Conservation (phyloP, 345 rosid species). For the Syzygium jambos region DNA sequence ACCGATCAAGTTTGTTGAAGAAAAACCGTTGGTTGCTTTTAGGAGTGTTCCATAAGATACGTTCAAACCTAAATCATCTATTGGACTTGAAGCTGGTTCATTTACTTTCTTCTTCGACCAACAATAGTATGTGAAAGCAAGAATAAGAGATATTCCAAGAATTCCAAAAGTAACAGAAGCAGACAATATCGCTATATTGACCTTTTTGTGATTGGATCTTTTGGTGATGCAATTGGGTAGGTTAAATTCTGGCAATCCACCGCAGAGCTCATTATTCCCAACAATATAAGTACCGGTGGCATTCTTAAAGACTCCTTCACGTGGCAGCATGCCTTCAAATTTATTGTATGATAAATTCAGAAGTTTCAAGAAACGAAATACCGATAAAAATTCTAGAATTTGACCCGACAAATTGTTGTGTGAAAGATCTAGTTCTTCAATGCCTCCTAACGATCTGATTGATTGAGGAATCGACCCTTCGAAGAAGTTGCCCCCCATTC, state of each 20-base stretch:
- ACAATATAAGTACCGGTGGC: accelerated
- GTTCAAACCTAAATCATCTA: not conserved
- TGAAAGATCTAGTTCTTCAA: not conserved
- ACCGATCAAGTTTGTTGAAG: not conserved
- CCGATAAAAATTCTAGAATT: not conserved
- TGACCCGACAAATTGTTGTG: not conserved
- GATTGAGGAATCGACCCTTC: not conserved
- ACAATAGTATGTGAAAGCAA: not conserved
- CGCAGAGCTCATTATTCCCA: not conserved
- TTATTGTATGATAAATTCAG: not conserved
- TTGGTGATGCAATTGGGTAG: not conserved
- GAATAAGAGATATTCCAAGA: not conserved
- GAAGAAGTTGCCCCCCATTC: not conserved
- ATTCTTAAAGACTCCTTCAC: not conserved
- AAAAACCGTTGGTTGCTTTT: not conserved
- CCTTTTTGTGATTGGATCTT: not conserved
- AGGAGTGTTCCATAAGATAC: not conserved
- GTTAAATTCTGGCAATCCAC: not conserved
- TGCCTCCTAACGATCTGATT: not conserved
- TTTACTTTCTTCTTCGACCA: not conserved
- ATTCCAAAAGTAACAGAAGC: not conserved
- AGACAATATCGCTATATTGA: not conserved
- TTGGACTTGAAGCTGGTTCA: not conserved
- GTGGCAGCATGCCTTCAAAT: not conserved
- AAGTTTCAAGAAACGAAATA: not conserved